Base-by-base conservation (phyloP, 768 basidiomycete genomes). In the Boletus pseudo-olivaceus region DNA sequence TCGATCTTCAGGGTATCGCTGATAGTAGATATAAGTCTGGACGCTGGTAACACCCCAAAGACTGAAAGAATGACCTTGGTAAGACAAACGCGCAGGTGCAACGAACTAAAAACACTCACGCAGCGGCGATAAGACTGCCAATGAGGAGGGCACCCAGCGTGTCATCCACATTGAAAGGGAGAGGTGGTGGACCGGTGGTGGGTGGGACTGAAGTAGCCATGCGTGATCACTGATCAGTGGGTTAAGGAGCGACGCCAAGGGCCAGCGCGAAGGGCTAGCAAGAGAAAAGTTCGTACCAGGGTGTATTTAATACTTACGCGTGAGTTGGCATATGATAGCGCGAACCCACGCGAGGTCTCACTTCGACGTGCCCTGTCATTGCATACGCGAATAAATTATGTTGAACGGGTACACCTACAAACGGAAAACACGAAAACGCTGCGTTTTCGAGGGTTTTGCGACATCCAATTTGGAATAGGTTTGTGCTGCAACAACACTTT, bases 11-110 rank as follows among this genome's bases (percentile, higher is more conserved):
- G 67, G 66, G 27, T 64, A 70, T 39, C 70, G 61, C 46, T 69
- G 69, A 55, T 78, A 83, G 65, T 81, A 84, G 15, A 76, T 71
- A 56, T 73, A 82, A 2, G 78, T 78, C 61, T 84, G 83, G 14
- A 77, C 70, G 54, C 77, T 82, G 9, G 80, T 82, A 8, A 83
- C 66, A 2, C 83, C 83, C 75, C 78, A 84, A n/a, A 84, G 66
- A n/a, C 82, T 84, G 14, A 46, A 30, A 11, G 41, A 53, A 33
- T 7, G 5, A 26, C 0, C 9, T 27, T 11, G 33, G 35, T 59
- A 20, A 59, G 33, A 46, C 15, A n/a, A 29, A 5, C 17, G 30
- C 27, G 34, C 26, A 23, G 23, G 4, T 14, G 10, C 0, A 1
- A 17, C 20, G 3, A 29, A 41, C 20, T 1, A 38, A 51, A 47